These are phyloP conservation scores for Globisporangium solare DNA, from an alignment of 352 stramenopile genomes.

Conservation along the genomic window DNA sequence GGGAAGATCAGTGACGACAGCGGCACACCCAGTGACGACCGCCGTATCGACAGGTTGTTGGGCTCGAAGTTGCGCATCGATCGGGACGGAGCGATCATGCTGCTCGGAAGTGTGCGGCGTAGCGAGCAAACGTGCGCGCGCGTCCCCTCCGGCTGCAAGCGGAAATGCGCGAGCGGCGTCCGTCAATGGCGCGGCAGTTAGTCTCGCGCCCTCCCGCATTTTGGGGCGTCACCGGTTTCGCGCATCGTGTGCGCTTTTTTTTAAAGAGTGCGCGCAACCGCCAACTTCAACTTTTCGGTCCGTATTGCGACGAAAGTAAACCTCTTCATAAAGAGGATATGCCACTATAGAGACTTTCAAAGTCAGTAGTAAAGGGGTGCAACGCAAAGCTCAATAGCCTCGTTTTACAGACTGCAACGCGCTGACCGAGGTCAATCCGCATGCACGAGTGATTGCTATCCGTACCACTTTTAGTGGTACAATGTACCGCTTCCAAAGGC, in stretches of 20 bases:
- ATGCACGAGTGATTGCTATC: neutral
- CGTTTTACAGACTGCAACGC: too few relatives aligned
- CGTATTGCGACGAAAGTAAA: neutral
- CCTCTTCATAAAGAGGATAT: neutral
- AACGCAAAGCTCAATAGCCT: too few relatives aligned
- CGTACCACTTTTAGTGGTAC: neutral
- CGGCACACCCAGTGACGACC: conserved; percentile 58
- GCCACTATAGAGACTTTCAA: too few relatives aligned
- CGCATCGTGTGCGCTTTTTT: too few relatives aligned
- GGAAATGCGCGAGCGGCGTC: neutral
- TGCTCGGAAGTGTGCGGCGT: neutral
- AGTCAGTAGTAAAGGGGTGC: too few relatives aligned
- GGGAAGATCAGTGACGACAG: conserved; percentile 73
- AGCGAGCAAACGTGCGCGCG: neutral
- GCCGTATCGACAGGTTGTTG: conserved; percentile 14
- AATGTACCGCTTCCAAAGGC: neutral
- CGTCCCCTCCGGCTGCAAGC: neutral
- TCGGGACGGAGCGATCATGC: conserved; percentile 5
- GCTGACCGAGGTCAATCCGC: too few relatives aligned
- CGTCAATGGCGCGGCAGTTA: too few relatives aligned
- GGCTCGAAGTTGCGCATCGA: conserved; percentile 3
- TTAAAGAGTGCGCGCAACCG: neutral
- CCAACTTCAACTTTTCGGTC: neutral
- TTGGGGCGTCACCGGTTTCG: too few relatives aligned
- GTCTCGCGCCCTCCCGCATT: too few relatives aligned